phyloP scores from a whole-genome alignment of 371 early-diverging fungal species.

The Mucor velutinosus region DNA sequence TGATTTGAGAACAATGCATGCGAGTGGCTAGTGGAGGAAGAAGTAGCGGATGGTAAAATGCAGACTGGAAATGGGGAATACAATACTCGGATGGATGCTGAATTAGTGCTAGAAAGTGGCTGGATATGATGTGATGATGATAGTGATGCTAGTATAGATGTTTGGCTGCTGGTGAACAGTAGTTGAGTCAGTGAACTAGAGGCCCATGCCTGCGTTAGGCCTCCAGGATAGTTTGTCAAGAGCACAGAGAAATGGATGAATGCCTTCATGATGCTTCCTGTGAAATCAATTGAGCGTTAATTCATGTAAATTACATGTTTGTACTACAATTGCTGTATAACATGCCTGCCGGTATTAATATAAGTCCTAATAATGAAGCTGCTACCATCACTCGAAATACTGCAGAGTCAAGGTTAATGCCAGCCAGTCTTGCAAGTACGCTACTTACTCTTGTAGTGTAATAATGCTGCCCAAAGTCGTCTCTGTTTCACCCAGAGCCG shows the following conservation, averaged over 20 bases:
- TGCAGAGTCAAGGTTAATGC: background rate
- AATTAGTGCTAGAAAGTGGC: background rate
- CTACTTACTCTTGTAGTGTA: conserved; percentile 35
- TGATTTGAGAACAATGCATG: conserved; percentile 38
- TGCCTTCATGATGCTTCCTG: conserved; percentile 56
- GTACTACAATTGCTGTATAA: background rate
- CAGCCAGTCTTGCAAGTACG: background rate
- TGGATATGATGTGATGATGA: conserved; percentile 3
- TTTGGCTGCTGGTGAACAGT: conserved; percentile 10
- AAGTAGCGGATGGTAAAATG: conserved; percentile 1
- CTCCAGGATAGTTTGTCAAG: conserved; percentile 29
- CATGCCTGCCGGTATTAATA: conserved; percentile 17
- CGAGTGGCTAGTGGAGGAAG: conserved; percentile 9
- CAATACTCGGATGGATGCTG: conserved; percentile 18
- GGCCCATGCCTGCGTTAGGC: conserved; percentile 21
- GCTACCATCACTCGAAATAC: conserved; percentile 17
- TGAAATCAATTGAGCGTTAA: background rate
- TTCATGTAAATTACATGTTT: background rate
- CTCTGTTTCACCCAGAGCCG: conserved; percentile 30
- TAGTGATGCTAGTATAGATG: conserved; percentile 12
- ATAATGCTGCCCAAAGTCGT: conserved; percentile 25
- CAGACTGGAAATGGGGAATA: conserved; percentile 51
- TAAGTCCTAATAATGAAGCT: conserved; percentile 5
- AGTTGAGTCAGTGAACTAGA: conserved; percentile 8
- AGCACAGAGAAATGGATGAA: conserved; percentile 51